Percentiles rank a stretch among this genome's conserved stretches.
These are phyloP conservation scores for Akanthomyces uredinophilus DNA, from an alignment of 2,329 filamentous ascomycete genomes.

Conservation along the genomic window DNA sequence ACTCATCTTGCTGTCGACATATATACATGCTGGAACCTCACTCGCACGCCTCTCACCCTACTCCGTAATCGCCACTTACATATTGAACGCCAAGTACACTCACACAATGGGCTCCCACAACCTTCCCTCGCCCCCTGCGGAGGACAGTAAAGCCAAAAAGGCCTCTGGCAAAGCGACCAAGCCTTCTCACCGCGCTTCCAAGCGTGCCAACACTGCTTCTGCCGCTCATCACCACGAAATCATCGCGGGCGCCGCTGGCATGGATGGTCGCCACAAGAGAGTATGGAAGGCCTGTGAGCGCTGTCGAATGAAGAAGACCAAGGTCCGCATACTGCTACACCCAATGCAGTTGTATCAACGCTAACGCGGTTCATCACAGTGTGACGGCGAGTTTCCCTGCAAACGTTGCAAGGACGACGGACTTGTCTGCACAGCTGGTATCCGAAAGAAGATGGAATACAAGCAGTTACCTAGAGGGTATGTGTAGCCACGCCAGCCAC, in stretches of 20 bases:
- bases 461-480: slow-evolving; percentile 61
- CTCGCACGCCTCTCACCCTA: not conserved
- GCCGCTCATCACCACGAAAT: slow-evolving; percentile 35
- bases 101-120: slow-evolving; percentile 42
- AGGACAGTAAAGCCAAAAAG: slow-evolving; percentile 39
- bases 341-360: too few species aligned
- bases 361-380: slow-evolving; percentile 34
- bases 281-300: slow-evolving; percentile 64
- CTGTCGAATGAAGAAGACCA: slow-evolving; percentile 66
- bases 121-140: slow-evolving; percentile 49
- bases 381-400: slow-evolving; percentile 61
- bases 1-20: not conserved
- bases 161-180: slow-evolving; percentile 40
- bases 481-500: slow-evolving; percentile 19
- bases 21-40: not conserved
- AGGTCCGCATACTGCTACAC: slow-evolving; percentile 37
- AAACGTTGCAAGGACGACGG: slow-evolving; percentile 63
- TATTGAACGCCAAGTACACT: not conserved
- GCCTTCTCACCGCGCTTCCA: slow-evolving; percentile 45
- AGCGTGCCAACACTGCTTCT: slow-evolving; percentile 39
- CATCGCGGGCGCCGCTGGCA: slow-evolving; percentile 28
- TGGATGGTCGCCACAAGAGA: slow-evolving; percentile 56
- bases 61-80: not conserved
- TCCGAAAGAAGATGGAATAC: slow-evolving; percentile 63
- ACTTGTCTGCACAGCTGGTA: slow-evolving; percentile 57